phyloP scores from a whole-genome alignment of 2,329 filamentous ascomycete genomes.

The Metarhizium guizhouense region DNA sequence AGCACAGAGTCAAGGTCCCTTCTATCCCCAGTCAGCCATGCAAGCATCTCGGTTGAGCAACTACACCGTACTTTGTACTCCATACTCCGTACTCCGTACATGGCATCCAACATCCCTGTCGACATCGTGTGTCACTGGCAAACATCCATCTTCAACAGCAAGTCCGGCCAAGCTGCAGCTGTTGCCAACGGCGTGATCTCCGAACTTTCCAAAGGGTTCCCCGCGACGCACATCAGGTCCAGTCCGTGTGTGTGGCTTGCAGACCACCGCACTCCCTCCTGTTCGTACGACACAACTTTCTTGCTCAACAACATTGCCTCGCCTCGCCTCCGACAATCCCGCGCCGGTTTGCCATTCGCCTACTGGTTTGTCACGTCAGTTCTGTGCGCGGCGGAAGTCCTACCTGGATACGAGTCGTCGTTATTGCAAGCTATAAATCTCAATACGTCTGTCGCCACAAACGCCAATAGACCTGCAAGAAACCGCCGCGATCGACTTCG shows the following conservation, averaged over 20 bases:
- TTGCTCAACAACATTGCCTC: not conserved
- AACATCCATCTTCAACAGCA: not conserved
- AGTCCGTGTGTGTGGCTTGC: not conserved
- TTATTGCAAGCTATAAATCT: not conserved
- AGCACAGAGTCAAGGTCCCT: too few species aligned
- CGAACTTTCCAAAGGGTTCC: not conserved
- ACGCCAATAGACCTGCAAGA: not conserved
- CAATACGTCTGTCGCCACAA: not conserved
- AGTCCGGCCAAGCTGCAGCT: not conserved
- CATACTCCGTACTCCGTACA: too few species aligned
- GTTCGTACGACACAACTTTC: not conserved
- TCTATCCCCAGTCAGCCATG: too few species aligned
- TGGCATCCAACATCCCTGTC: too few species aligned
- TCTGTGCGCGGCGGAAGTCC: not conserved
- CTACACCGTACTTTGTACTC: too few species aligned
- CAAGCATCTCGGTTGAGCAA: too few species aligned
- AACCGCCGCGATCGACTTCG: not conserved
- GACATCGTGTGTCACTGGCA: not conserved
- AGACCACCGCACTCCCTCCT: constrained; percentile 5
- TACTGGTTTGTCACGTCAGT: not conserved
- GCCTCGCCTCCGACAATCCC: not conserved
- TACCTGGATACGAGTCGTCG: not conserved
- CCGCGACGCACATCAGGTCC: not conserved
- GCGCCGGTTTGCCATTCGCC: not conserved
- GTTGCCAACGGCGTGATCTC: too few species aligned